Conservation (phyloP, 192 early-diverging fungal species). For the Physocladia obscura region DNA sequence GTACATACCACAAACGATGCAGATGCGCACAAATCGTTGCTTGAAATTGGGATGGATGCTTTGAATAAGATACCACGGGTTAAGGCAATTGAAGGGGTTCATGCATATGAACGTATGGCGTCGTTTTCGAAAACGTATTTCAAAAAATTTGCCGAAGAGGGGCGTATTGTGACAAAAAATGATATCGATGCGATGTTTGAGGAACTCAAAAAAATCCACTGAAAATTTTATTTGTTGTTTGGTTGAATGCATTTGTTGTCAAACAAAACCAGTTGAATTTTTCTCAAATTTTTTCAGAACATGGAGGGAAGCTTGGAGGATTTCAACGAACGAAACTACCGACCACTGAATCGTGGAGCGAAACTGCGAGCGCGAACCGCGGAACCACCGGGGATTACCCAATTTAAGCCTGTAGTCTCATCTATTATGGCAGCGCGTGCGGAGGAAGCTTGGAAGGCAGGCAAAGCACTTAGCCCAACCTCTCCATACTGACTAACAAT, state of each 20-base stretch:
- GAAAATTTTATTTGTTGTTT: constrained; percentile 23
- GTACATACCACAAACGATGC: constrained; percentile 55
- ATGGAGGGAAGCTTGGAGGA: constrained; percentile 32
- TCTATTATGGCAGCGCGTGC: constrained; percentile 19
- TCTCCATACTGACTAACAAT: too few species aligned
- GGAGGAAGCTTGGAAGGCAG: too few species aligned
- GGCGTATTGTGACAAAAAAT: constrained; percentile 68
- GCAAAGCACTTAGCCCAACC: too few species aligned
- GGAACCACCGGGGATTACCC: constrained; percentile 11
- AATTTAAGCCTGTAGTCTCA: constrained; percentile 4
- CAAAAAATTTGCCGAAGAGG: constrained; percentile 67
- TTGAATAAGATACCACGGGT: constrained; percentile 71
- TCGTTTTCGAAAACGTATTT: constrained; percentile 70
- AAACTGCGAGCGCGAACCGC: constrained; percentile 49
- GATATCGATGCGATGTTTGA: constrained; percentile 77
- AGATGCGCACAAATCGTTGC: constrained; percentile 61
- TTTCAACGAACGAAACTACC: constrained; percentile 23
- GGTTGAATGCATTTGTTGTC: constrained; percentile 38
- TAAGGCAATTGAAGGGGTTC: constrained; percentile 72
- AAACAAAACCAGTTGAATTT: constrained; percentile 33
- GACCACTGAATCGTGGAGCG: constrained; percentile 65
- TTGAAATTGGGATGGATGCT: constrained; percentile 76
- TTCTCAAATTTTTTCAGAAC: neutral
- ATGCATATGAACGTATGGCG: constrained; percentile 71
- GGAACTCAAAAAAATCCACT: constrained; percentile 12